A percentile compares a stretch with the other conserved stretches of the same genome.
Evolutionary conservation across 1,139 yeast species (phyloP).

Genomic region (Suhomyces bolitotheri): DNA sequence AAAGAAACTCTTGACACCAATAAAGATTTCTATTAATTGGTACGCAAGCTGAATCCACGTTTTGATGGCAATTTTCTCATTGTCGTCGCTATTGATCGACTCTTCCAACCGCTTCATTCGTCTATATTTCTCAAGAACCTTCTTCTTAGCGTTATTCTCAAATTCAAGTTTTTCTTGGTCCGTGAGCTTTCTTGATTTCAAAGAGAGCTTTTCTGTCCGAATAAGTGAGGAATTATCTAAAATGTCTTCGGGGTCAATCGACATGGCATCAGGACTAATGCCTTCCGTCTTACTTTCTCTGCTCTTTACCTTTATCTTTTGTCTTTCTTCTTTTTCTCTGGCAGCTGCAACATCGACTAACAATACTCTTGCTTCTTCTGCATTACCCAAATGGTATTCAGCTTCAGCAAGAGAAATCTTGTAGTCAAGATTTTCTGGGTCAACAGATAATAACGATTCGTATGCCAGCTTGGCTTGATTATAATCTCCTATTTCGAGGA

Average conservation of each 20-base stretch:
- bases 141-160: slow-evolving; percentile 57
- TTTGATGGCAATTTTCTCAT: slow-evolving; percentile 61
- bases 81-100: slow-evolving; percentile 42
- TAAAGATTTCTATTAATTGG: slow-evolving; percentile 79
- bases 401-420: slow-evolving; percentile 82
- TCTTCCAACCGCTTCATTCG: slow-evolving; percentile 60
- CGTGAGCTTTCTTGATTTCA: slow-evolving; percentile 37
- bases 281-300: slow-evolving; percentile 12
- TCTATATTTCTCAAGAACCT: slow-evolving; percentile 65
- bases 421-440: slow-evolving; percentile 68
- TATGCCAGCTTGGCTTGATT: slow-evolving; percentile 70
- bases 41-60: slow-evolving; percentile 87
- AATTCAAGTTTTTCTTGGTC: slow-evolving; percentile 59
- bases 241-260: slow-evolving; percentile 6
- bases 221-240: slow-evolving; percentile 24
- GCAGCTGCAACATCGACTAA: slow-evolving; percentile 52
- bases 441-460: slow-evolving; percentile 52
- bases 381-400: slow-evolving; percentile 68
- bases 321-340: slow-evolving; percentile 20
- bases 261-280: neutral
- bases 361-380: slow-evolving; percentile 58
- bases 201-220: slow-evolving; percentile 23
- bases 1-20: slow-evolving; percentile 73
- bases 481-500: slow-evolving; percentile 69
- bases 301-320: slow-evolving; percentile 10